phyloP scores from a whole-genome alignment of 129 eudicot species.

The Dittrichia graveolens region DNA sequence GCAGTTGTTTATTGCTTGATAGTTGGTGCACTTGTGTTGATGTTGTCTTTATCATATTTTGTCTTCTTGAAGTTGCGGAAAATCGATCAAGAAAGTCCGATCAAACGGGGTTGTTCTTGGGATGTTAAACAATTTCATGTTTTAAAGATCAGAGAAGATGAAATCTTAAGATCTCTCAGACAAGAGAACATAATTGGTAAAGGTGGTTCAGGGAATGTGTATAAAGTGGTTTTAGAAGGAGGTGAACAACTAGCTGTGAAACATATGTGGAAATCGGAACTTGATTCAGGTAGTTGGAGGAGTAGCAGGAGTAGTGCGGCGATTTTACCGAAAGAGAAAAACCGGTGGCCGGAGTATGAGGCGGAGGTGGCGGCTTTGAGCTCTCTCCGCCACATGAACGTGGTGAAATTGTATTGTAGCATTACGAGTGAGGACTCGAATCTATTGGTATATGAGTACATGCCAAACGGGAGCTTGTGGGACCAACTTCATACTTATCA shows the following conservation, averaged over 20 bases:
- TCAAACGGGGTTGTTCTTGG: slow-evolving; percentile 50
- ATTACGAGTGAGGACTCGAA: slow-evolving; percentile 65
- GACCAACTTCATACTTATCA: slow-evolving; percentile 52
- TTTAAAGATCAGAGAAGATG: slow-evolving; percentile 56
- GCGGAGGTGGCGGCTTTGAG: slow-evolving; percentile 71
- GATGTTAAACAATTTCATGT: slow-evolving; percentile 57
- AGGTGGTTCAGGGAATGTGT: slow-evolving; percentile 71
- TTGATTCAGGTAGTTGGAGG: slow-evolving; percentile 40
- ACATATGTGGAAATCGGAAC: slow-evolving; percentile 53
- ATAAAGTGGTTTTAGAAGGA: slow-evolving; percentile 42
- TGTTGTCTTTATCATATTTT: slow-evolving; percentile 37
- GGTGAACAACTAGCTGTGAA: slow-evolving; percentile 65
- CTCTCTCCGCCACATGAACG: slow-evolving; percentile 65
- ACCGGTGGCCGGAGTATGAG: slow-evolving; percentile 50
- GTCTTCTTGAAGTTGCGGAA: slow-evolving; percentile 36
- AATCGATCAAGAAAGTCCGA: slow-evolving; percentile 15
- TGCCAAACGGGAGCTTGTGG: slow-evolving; percentile 81
- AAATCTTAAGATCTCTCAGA: slow-evolving; percentile 43
- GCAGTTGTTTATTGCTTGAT: slow-evolving; percentile 42
- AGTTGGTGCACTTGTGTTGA: slow-evolving; percentile 41
- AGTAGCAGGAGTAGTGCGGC: slow-evolving; percentile 44
- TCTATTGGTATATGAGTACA: slow-evolving; percentile 61
- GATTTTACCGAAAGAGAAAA: slow-evolving; percentile 44
- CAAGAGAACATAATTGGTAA: slow-evolving; percentile 60
- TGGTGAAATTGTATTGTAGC: slow-evolving; percentile 66